Base-by-base conservation (phyloP, 2,329 filamentous ascomycete species). In the Sphaerulina vaccinii region DNA sequence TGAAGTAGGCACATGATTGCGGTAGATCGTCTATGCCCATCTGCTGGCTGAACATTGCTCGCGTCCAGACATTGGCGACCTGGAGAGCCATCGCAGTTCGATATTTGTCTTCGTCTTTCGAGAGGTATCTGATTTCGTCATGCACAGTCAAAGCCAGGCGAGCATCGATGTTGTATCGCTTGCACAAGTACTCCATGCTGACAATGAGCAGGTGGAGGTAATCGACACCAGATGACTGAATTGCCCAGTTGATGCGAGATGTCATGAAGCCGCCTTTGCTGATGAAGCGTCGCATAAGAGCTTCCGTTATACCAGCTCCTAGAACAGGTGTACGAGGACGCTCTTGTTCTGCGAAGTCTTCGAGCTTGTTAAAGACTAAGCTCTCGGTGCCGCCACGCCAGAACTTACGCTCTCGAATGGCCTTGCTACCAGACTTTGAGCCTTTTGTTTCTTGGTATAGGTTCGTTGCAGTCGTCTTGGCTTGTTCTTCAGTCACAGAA, bases 221-320 rank as follows among this genome's bases (percentile, higher is more conserved):
- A 70, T 99, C 95, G 3, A 97, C 92, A 4, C 95, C 93, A 0
- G 89, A 95, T 1, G 91, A 96, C 66, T 99, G 93, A 62, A 99
- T 97, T 2, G 93, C 93, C 93, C 93, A 99, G 68, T 99, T 99
- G 73, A 99, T 97, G 27, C 95, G 86, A 15, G 88, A 95, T 1
- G 93, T 96, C 74, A 99, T 86, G 73, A 96, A 99, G 18, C 86
- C 89, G 29, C 91, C 90, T 66, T 89, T 93, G 70, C 81, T 88
- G 63, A 99, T 85, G 66, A 87, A 95, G 13, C 88, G 85, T 47
- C 85, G 80, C 86, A 95, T 95, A 16, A 99, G 75, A 0, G 95
- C 93, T 73, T 99, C 90, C 0, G 93, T 99, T 60, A 99, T 99
- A 13, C 91, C 92, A 8, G 93, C 93, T 2, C 90, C 93, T 3